Evolutionary conservation across 768 basidiomycete genomes (phyloP).

Genomic region (Pleurotus ostreatus): DNA sequence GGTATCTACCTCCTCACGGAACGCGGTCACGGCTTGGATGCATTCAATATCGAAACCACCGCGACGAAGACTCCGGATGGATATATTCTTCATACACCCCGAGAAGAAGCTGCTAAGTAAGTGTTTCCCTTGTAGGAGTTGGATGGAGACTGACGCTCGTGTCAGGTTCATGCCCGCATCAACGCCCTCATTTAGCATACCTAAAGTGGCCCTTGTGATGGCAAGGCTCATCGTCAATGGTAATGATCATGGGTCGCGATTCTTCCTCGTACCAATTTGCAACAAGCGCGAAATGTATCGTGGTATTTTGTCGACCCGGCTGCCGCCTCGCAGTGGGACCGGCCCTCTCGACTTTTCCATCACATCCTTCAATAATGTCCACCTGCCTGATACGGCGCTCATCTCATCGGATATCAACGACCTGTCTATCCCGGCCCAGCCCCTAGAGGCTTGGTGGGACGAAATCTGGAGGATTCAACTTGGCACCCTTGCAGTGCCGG

Average conservation of each 20-base stretch:
- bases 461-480: conserved; percentile 52
- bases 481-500: conserved; percentile 49
- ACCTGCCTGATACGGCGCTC: conserved; percentile 45
- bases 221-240: conserved; percentile 49
- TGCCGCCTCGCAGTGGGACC: conserved; percentile 50
- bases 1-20: conserved; percentile 53
- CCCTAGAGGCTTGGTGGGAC: conserved; percentile 50
- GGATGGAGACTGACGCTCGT: conserved; percentile 6
- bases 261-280: conserved; percentile 55
- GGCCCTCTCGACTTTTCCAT: conserved; percentile 54
- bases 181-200: conserved; percentile 46
- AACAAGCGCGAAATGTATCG: conserved; percentile 48
- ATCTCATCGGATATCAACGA: conserved; percentile 42
- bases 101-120: conserved; percentile 57
- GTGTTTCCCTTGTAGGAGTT: conserved; percentile 12
- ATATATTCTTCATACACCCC: conserved; percentile 51
- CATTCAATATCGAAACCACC: conserved; percentile 59
- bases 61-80: conserved; percentile 47
- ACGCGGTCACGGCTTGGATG: conserved; percentile 57
- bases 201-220: conserved; percentile 55
- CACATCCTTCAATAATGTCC: conserved; percentile 51
- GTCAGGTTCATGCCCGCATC: conserved; percentile 58
- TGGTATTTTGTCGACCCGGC: conserved; percentile 45
- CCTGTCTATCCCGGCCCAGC: conserved; percentile 32
- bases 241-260: conserved; percentile 45